Evolutionary conservation across 306 rosid genomes (phyloP).

Genomic region (Chamaecrista fasciculata): DNA sequence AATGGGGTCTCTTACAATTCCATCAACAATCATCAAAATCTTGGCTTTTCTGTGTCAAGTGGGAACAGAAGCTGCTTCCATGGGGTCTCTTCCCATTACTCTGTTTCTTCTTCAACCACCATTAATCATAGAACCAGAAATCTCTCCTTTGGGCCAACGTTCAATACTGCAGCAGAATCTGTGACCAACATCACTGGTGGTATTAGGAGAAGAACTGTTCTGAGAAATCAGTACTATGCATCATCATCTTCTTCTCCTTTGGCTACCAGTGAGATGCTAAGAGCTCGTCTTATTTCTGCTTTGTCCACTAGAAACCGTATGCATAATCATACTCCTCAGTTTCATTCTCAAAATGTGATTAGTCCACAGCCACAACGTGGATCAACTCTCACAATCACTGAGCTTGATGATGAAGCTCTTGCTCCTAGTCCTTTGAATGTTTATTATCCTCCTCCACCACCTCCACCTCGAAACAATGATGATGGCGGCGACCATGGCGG

Average conservation of each 20-base stretch:
- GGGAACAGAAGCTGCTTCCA: background rate
- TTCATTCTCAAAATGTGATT: background rate
- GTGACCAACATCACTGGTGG: too few species aligned
- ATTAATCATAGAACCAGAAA: background rate
- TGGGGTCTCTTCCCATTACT: too few species aligned
- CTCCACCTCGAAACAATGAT: too few species aligned
- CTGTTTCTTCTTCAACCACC: background rate
- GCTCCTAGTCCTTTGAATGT: background rate
- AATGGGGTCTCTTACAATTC: background rate
- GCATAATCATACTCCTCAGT: background rate
- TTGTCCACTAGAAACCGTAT: background rate
- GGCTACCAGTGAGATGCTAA: background rate
- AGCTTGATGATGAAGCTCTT: background rate
- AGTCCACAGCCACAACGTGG: background rate
- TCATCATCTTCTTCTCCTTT: background rate
- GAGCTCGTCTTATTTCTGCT: background rate
- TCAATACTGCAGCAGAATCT: background rate
- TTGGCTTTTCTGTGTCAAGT: background rate
- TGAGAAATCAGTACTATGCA: background rate
- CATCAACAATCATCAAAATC: background rate
- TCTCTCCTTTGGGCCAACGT: background rate
- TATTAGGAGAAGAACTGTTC: background rate
- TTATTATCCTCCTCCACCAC: background rate
- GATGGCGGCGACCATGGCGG: too few species aligned
- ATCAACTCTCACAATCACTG: background rate